A percentile compares a stretch with the other conserved stretches of the same genome.
These are phyloP conservation scores for Phytopythium helicoides DNA, from an alignment of 352 stramenopile genomes.

Conservation along the genomic window DNA sequence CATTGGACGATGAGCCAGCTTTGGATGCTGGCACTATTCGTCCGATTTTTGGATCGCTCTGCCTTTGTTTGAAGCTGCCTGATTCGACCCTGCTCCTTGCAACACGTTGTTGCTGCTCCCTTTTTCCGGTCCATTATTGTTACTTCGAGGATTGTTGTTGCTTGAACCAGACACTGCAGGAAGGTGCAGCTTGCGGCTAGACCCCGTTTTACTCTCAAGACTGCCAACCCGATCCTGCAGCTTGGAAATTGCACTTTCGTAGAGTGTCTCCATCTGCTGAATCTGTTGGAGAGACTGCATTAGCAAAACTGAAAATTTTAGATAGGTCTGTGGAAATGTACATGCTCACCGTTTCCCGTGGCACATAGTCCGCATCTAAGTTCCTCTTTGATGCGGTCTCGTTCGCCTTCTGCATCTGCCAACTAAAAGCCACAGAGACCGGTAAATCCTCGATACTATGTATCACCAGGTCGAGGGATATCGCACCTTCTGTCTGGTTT, in stretches of 20 bases:
- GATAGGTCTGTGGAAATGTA: background rate
- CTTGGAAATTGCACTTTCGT: slow-evolving; percentile 70
- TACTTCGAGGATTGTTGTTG: slow-evolving; percentile 14
- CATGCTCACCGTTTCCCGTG: slow-evolving; percentile 38
- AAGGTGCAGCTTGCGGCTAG: slow-evolving; percentile 23
- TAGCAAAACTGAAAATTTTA: background rate
- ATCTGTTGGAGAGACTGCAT: slow-evolving; percentile 26
- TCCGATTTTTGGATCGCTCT: slow-evolving; percentile 49
- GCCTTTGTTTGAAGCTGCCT: slow-evolving; percentile 7
- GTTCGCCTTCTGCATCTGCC: slow-evolving; percentile 20
- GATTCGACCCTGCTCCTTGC: too few relatives aligned
- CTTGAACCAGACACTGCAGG: slow-evolving; percentile 6
- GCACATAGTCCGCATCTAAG: slow-evolving; percentile 57
- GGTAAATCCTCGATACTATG: slow-evolving; percentile 1
- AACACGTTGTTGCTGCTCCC: background rate
- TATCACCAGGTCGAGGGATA: too few relatives aligned
- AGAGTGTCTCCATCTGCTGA: slow-evolving; percentile 69
- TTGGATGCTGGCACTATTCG: slow-evolving; percentile 55
- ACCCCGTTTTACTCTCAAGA: slow-evolving; percentile 40
- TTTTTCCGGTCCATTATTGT: slow-evolving; percentile 14
- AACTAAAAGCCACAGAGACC: slow-evolving; percentile 20
- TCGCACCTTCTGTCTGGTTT: slow-evolving; percentile 34
- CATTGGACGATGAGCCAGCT: slow-evolving; percentile 9
- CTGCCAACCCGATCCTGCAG: slow-evolving; percentile 60
- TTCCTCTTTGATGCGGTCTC: slow-evolving; percentile 32